Base-by-base conservation (phyloP, 164 flowering plant species). In the Tinospora cordifolia region DNA sequence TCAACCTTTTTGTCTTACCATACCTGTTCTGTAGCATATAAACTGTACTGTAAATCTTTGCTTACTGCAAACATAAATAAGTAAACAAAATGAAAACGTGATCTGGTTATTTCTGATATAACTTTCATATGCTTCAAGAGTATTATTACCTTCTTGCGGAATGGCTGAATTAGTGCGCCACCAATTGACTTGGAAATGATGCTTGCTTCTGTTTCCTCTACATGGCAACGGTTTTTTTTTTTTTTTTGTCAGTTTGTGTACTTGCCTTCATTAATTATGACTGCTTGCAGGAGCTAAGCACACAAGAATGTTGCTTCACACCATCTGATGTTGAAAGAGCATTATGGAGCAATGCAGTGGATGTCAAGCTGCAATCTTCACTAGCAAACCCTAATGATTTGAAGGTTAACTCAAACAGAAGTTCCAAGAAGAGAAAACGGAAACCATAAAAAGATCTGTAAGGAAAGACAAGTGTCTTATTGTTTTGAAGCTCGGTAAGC, bases 261-360 rank as follows among this genome's bases (percentile, higher is more conserved):
- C 30, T 40, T 30, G n/a, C 34, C 39, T 63, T 10, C 3, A 57
- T 14, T 14, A 17, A 34, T 27, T 66, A 22, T 4, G 51, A 21
- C 34, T 19, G 41, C 57, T 40, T 74, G 67, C 86, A 93, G 96
- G 95, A 90, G 69, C 70, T 93, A 68, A 83, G 85, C 72, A 63
- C 69, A 6, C 79, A 83, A 39, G 89, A 77, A 27, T 81, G 76
- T 6, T 24, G 65, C 49, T 84, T 88, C 74, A 85, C 92, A 19
- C 88, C 98, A 44, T 86, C 94, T 22, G 97, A 91, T 78, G 83
- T 90, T 36, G 96, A 93, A 78, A 86, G 90, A 72, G 97, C 96
- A 59, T 77, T 93, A 57, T 91, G 98, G 97, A 85, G 96, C 76
- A 77, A 83, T 49, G 79, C 86, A 54, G 66, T 86, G 3, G 88